Evolutionary conservation across 306 rosid species (phyloP).

Genomic region (Gastrolobium bilobum): DNA sequence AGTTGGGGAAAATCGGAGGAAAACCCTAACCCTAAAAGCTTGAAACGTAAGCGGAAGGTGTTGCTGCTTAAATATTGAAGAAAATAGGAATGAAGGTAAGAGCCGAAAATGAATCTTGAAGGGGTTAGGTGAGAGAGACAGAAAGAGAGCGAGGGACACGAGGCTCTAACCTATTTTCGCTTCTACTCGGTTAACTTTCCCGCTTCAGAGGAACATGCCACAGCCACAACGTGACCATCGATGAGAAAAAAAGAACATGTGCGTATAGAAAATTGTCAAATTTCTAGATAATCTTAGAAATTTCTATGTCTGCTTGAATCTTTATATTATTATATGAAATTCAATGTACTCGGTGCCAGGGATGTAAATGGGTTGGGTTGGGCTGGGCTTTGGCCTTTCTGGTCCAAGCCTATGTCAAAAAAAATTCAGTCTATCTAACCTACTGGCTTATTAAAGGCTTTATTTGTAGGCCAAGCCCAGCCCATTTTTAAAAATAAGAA

Average conservation of each 20-base stretch:
- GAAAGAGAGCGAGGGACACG: neutral
- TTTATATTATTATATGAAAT: neutral
- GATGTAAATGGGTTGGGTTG: no score
- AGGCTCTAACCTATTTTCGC: neutral
- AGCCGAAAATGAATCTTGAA: neutral
- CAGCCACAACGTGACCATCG: neutral
- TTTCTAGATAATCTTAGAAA: neutral
- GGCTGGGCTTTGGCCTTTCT: no score
- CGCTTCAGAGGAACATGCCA: neutral
- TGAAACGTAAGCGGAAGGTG: neutral
- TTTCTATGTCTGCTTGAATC: neutral
- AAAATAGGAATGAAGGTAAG: neutral
- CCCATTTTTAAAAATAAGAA: no score
- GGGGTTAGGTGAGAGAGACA: conserved; percentile 48
- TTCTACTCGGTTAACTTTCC: neutral
- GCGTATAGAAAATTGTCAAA: neutral
- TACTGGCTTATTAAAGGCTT: no score
- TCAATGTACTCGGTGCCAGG: no score
- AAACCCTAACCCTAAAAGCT: conserved; percentile 50
- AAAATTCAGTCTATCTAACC: no score
- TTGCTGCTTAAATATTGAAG: neutral
- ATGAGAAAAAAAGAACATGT: neutral
- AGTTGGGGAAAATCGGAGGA: conserved; percentile 32
- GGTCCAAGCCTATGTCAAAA: no score
- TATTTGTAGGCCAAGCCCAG: no score